Evolutionary conservation across 345 rosid genomes (phyloP).

Genomic region (Arabis alpina): DNA sequence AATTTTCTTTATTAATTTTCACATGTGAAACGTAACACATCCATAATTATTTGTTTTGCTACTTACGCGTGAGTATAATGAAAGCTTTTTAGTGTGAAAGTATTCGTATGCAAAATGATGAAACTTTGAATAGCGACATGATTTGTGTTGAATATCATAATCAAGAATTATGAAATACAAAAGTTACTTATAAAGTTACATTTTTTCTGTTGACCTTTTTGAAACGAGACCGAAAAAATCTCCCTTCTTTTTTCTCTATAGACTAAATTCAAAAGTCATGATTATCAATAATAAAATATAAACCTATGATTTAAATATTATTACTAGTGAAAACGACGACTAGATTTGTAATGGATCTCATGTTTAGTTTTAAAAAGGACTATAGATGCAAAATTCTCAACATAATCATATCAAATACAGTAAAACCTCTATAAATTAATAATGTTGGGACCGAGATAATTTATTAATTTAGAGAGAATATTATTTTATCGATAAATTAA

Average conservation of each 20-base stretch:
- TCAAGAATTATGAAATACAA: slow-evolving; percentile 25
- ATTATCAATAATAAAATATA: slow-evolving; percentile 33
- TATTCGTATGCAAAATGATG: slow-evolving; percentile 41
- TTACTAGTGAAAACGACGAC: slow-evolving; percentile 31
- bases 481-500: too few species aligned
- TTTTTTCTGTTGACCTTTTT: slow-evolving; percentile 39
- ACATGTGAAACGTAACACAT: slow-evolving; percentile 28
- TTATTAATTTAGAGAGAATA: too few species aligned
- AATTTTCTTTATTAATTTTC: background rate
- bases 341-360: slow-evolving; percentile 10
- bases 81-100: slow-evolving; percentile 33
- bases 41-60: background rate
- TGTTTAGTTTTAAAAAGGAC: slow-evolving; percentile 21
- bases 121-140: slow-evolving; percentile 38
- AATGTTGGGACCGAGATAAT: too few species aligned
- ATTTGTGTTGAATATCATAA: slow-evolving; percentile 36
- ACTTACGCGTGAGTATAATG: slow-evolving; percentile 42
- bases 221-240: slow-evolving; percentile 22
- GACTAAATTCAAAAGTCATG: slow-evolving; percentile 39
- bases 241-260: slow-evolving; percentile 31
- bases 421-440: too few species aligned
- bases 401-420: slow-evolving; percentile 36
- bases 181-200: slow-evolving; percentile 40
- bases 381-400: slow-evolving; percentile 25
- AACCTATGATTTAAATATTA: slow-evolving; percentile 33